Evolutionary conservation across 495 filamentous ascomycete species (phyloP), one percentile per base, ranked within the genome.

Genomic region (Xylaria nigripes): DNA sequence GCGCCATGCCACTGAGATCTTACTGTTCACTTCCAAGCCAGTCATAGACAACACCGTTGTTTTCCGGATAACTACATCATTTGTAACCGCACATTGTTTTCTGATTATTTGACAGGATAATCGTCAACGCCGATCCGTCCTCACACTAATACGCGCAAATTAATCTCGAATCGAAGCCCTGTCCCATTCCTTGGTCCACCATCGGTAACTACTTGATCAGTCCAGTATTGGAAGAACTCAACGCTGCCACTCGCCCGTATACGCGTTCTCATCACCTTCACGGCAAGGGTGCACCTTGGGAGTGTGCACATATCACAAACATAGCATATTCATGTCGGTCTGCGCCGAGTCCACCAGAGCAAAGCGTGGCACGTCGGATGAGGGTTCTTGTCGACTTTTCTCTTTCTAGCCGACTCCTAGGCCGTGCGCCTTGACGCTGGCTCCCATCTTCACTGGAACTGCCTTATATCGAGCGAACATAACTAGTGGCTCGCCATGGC

Each of bases 401-500:
- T 49, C 50, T 45, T 53, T 29, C 46, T 47, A 47, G 41, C 48
- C 64, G 45, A 62, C 61, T 54, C 32, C 32, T 48, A 23, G 64
- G 61, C 61, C 40, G 36, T 45, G 61, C 57, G 64, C 52, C 49
- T 48, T 22, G 59, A 62, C 57, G 59, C 64, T 62, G 61, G 61
- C 61, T 50, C 52, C 55, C 52, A 38, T 18, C 18, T 45, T 30
- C 40, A 21, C 18, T 32, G 48, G 36, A 22, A 23, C 29, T 34
- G 2, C 12, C 54, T 40, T 34, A 22, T 18, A 45, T 45, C 45
- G 58, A 50, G 19, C 55, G 36, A 62, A 55, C 44, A 49, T 32
- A 25, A 13, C 48, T 29, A 24, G 29, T 24, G 18, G 36, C 15
- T 45, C 16, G 53, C 41, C 58, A 75, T 75, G 72, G 69, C 70